Conservation (phyloP, 345 rosid species). For the Arabidopsis suecica region DNA sequence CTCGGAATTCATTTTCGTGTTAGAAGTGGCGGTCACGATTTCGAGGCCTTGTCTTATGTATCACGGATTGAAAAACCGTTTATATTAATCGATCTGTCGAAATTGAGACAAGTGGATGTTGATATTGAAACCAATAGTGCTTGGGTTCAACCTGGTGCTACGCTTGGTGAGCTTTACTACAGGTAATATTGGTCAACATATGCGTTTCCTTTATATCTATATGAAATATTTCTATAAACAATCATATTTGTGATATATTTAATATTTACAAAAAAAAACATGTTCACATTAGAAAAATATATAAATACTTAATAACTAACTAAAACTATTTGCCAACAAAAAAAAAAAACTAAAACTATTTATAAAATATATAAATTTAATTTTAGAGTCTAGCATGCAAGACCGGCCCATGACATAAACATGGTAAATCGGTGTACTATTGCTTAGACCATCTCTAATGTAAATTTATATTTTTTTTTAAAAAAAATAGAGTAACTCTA, state of each 20-base stretch:
- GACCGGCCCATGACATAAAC: too few relatives aligned
- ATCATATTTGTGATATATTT: neutral
- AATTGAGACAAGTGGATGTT: slow-evolving; percentile 53
- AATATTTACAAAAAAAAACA: neutral
- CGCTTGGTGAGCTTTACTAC: slow-evolving; percentile 58
- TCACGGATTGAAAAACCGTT: slow-evolving; percentile 56
- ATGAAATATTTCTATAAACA: neutral
- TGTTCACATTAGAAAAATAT: too few relatives aligned
- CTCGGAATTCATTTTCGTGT: slow-evolving; percentile 54
- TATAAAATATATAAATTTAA: too few relatives aligned
- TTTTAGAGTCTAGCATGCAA: too few relatives aligned
- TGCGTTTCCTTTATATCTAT: neutral
- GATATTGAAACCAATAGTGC: slow-evolving; percentile 51
- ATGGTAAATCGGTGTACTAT: too few relatives aligned
- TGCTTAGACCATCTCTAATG: too few relatives aligned
- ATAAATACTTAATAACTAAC: too few relatives aligned
- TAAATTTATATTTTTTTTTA: too few relatives aligned
- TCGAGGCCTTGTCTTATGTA: slow-evolving; percentile 63
- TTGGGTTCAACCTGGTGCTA: slow-evolving; percentile 77
- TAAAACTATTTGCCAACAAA: too few relatives aligned
- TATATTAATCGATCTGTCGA: slow-evolving; percentile 54
- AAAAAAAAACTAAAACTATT: too few relatives aligned
- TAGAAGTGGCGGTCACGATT: slow-evolving; percentile 74
- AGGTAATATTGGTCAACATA: slow-evolving; percentile 15
- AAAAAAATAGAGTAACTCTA: too few relatives aligned